Percentiles rank a stretch among this genome's conserved stretches.
Evolutionary conservation across 1,284 basidiomycete species (phyloP).

Genomic region (Phenoliferia sp.): DNA sequence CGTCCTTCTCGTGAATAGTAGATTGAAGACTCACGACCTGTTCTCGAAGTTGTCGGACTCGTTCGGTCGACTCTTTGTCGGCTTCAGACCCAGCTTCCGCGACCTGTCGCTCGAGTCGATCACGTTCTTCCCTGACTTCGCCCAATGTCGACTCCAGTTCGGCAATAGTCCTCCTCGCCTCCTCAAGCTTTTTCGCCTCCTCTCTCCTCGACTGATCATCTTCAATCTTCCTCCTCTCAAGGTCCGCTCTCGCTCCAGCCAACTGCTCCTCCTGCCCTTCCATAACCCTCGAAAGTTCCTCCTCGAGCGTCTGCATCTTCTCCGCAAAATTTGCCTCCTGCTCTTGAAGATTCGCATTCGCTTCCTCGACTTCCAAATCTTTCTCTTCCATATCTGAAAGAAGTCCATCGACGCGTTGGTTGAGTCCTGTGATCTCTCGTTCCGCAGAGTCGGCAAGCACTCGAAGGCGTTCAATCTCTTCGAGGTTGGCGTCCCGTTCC

Average conservation of each 20-base stretch:
- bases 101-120: background rate
- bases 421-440: background rate
- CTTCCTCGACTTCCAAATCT: constrained; percentile 37
- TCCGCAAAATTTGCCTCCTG: constrained; percentile 41
- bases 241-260: constrained; percentile 14
- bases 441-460: constrained; percentile 35
- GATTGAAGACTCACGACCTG: background rate
- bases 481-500: constrained; percentile 30
- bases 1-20: background rate
- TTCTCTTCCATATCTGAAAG: constrained; percentile 35
- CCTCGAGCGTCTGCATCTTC: constrained; percentile 47
- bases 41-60: background rate
- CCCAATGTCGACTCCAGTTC: background rate
- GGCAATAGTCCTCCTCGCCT: background rate
- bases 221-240: constrained; percentile 11
- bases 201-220: constrained; percentile 7
- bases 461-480: constrained; percentile 9
- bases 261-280: constrained; percentile 35
- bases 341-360: constrained; percentile 25
- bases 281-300: constrained; percentile 40
- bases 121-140: background rate
- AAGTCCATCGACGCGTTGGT: constrained; percentile 19
- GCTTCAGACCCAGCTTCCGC: background rate
- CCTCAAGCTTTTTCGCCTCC: background rate
- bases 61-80: background rate